Evolutionary conservation across 2,329 filamentous ascomycete genomes (phyloP).

Genomic region (Oidium heveae): DNA sequence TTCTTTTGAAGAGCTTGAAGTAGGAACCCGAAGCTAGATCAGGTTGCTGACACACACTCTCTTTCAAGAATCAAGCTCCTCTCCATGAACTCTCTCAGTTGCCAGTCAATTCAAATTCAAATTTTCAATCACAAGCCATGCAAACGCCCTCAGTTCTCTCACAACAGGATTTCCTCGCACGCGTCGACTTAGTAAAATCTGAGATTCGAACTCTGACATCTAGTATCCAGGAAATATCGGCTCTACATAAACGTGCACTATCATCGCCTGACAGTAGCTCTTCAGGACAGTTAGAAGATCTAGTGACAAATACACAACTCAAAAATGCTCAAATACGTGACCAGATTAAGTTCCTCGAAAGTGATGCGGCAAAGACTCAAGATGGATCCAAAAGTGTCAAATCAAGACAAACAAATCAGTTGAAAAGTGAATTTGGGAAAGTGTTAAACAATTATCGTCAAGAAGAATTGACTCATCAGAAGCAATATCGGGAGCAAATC

Average conservation of each 20-base stretch:
- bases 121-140: not conserved
- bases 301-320: constrained; percentile 43
- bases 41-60: not conserved
- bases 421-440: constrained; percentile 48
- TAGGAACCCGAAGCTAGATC: not conserved
- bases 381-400: constrained; percentile 39
- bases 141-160: constrained; percentile 21
- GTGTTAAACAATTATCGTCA: constrained; percentile 45
- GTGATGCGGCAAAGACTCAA: constrained; percentile 37
- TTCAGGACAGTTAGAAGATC: constrained; percentile 29
- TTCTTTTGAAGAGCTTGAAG: not conserved
- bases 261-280: constrained; percentile 31
- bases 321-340: constrained; percentile 55
- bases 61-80: constrained; percentile 6
- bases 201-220: constrained; percentile 41
- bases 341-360: constrained; percentile 52
- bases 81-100: constrained; percentile 7
- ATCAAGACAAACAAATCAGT: constrained; percentile 44
- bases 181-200: constrained; percentile 38
- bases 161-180: constrained; percentile 41
- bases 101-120: not conserved
- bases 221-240: constrained; percentile 40
- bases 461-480: constrained; percentile 46
- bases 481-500: constrained; percentile 53
- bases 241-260: constrained; percentile 46